Percentiles rank a stretch among this genome's conserved stretches.
phyloP scores from a whole-genome alignment of 2,329 filamentous ascomycete species.

The Colletotrichum shisoi region DNA sequence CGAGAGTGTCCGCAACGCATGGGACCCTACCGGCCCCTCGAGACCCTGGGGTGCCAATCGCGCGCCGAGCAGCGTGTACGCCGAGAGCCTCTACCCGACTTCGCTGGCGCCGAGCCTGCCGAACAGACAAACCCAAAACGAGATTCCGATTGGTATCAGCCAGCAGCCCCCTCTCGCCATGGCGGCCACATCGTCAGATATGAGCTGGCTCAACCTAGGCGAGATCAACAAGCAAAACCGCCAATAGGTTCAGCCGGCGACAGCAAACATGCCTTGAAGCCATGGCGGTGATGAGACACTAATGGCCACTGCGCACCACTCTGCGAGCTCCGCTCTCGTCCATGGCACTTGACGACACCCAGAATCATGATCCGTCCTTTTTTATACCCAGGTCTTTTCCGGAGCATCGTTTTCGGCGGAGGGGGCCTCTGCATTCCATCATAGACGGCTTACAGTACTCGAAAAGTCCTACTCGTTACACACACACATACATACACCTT shows the following conservation, averaged over 20 bases:
- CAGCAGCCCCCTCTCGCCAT: slow-evolving; percentile 60
- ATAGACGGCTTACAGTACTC: slow-evolving; percentile 40
- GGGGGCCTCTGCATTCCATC: slow-evolving; percentile 37
- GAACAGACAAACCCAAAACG: slow-evolving; percentile 42
- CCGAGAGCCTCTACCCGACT: slow-evolving; percentile 54
- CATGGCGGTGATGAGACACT: slow-evolving; percentile 34
- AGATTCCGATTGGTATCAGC: slow-evolving; percentile 51
- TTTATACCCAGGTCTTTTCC: slow-evolving; percentile 42
- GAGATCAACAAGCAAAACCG: slow-evolving; percentile 47
- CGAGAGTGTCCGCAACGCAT: slow-evolving; percentile 67
- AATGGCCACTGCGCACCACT: slow-evolving; percentile 29
- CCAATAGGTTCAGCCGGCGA: slow-evolving; percentile 11
- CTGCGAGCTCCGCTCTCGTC: slow-evolving; percentile 34
- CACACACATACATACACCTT: slow-evolving; percentile 7
- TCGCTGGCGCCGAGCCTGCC: slow-evolving; percentile 52
- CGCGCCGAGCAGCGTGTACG: slow-evolving; percentile 62
- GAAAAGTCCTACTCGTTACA: slow-evolving; percentile 39
- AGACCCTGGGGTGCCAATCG: slow-evolving; percentile 61
- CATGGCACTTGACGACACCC: slow-evolving; percentile 39
- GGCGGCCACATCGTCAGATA: slow-evolving; percentile 66
- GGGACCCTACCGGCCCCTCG: slow-evolving; percentile 58
- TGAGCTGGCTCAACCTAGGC: slow-evolving; percentile 82
- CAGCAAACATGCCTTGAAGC: slow-evolving; percentile 18
- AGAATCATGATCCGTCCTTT: slow-evolving; percentile 41
- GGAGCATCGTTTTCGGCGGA: slow-evolving; percentile 39